Percentiles rank a stretch among this genome's conserved stretches.
These are phyloP conservation scores for Chaetomium sp. DNA, from an alignment of 2,329 filamentous ascomycete genomes.

Conservation along the genomic window DNA sequence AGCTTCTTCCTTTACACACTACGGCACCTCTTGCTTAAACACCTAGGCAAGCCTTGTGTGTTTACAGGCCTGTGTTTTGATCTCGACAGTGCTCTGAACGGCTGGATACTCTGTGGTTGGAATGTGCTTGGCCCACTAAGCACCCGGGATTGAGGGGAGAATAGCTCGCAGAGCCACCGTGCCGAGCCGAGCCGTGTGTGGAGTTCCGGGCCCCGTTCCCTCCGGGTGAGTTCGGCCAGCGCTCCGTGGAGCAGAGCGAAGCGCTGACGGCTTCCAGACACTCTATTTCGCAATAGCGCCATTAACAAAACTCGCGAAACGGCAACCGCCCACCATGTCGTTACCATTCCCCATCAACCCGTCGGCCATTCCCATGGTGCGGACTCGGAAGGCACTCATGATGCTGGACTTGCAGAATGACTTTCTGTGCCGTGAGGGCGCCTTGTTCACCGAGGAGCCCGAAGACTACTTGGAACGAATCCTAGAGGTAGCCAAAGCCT, in stretches of 20 bases:
- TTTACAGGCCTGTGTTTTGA: neutral
- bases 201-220: conserved; percentile 4
- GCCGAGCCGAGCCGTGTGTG: conserved; percentile 8
- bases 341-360: conserved; percentile 60
- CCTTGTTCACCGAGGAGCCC: conserved; percentile 65
- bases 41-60: neutral
- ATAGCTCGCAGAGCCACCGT: neutral
- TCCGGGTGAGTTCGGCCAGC: conserved; percentile 2
- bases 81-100: neutral
- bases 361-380: conserved; percentile 57
- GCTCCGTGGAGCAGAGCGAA: neutral
- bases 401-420: conserved; percentile 90
- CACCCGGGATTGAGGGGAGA: neutral
- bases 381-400: conserved; percentile 70
- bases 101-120: neutral
- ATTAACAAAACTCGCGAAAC: neutral
- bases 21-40: neutral
- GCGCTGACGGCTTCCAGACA: conserved; percentile 4
- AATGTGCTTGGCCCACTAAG: neutral
- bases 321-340: conserved; percentile 21
- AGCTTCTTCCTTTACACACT: neutral
- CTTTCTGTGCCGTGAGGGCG: conserved; percentile 70
- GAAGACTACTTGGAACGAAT: conserved; percentile 69
- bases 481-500: conserved; percentile 66
- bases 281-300: too few relatives aligned